Base-by-base conservation (phyloP, 2,329 filamentous ascomycete genomes). In the Botrytis cinerea region DNA sequence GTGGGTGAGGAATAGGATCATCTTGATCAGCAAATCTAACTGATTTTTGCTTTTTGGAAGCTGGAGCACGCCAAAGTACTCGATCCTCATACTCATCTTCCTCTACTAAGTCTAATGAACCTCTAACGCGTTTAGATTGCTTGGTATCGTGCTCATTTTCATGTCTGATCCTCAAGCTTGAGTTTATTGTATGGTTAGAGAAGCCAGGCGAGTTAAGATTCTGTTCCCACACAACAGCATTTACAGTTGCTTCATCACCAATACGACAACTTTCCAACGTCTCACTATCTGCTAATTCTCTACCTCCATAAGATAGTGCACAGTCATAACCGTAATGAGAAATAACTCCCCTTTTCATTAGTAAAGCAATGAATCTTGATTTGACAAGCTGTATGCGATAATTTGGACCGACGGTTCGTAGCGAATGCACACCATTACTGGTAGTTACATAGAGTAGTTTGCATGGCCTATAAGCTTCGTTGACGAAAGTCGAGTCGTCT, bases 201-300 rank as follows among this genome's bases (percentile, higher is more conserved):
- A 57, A 25, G 46, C 68, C 57, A 32, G 40, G 51, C 35, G 12
- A 8, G 10, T 12, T 20, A 22, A 7, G 6, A 22, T 48, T 25
- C 10, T 60, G 16, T 16, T 38, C 25, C 71, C 62, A 51, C 35
- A 72, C 35, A 59, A 69, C 10, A 46, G 62, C 62, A 40, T 69
- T 60, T 25, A 68, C 25, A 20, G 71, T 72, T 48, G 62, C 71
- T 45, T 68, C 20, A 43, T 72, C 51, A 3, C 63, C 63, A 59
- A 72, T 61, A 10, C 25, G 51, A 40, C 25, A 48, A 7, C 18
- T 22, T 57, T 73, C 54, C 22, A 73, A 25, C 7, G 22, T 60
- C 20, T 60, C 54, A 2, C 32, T 6, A n/a, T 32, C 14, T 40
- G 8, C 28, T 32, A 72, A 12, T 14, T 72, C 51, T 61, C 60